Conservation (phyloP, 2,329 filamentous ascomycete genomes). For the Thermomyces lanuginosus region DNA sequence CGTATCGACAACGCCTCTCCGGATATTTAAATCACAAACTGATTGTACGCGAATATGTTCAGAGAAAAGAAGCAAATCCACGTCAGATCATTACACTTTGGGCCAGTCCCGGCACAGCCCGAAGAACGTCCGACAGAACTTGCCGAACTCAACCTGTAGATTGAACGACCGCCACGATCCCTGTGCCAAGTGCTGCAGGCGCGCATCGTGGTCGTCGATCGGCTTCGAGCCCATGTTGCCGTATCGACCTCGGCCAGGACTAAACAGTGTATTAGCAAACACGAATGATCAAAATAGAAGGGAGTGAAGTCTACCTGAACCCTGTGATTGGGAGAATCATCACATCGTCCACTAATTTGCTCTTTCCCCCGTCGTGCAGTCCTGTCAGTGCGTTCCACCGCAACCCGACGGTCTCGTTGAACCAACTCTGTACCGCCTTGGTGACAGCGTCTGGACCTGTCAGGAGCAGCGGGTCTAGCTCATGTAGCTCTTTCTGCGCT, state of each 20-base stretch:
- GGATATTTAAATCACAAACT: too few relatives aligned
- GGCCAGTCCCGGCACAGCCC: constrained; percentile 18
- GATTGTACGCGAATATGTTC: too few relatives aligned
- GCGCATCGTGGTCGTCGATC: constrained; percentile 13
- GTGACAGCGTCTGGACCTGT: constrained; percentile 20
- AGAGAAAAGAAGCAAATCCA: too few relatives aligned
- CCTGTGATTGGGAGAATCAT: constrained; percentile 20
- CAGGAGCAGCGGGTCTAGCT: constrained; percentile 14
- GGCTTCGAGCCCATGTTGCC: constrained; percentile 20
- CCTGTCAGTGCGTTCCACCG: constrained; percentile 19
- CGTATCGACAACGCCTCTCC: too few relatives aligned
- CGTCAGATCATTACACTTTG: constrained; percentile 9
- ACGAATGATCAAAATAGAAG: background rate
- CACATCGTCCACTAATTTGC: constrained; percentile 16
- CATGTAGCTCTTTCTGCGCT: constrained; percentile 7
- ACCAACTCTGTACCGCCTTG: constrained; percentile 11
- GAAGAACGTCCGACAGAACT: constrained; percentile 17
- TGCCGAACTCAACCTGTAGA: constrained; percentile 14
- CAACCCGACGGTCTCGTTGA: constrained; percentile 11
- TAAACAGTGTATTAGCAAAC: constrained; percentile 4
- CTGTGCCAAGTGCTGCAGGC: constrained; percentile 15
- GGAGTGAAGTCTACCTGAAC: constrained; percentile 13
- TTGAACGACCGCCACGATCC: constrained; percentile 17
- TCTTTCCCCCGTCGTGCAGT: constrained; percentile 13
- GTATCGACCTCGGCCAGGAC: constrained; percentile 13